A percentile compares a stretch with the other conserved stretches of the same genome.
Conservation (phyloP, 352 stramenopile genomes). For the Phytopythium chamaehyphon region DNA sequence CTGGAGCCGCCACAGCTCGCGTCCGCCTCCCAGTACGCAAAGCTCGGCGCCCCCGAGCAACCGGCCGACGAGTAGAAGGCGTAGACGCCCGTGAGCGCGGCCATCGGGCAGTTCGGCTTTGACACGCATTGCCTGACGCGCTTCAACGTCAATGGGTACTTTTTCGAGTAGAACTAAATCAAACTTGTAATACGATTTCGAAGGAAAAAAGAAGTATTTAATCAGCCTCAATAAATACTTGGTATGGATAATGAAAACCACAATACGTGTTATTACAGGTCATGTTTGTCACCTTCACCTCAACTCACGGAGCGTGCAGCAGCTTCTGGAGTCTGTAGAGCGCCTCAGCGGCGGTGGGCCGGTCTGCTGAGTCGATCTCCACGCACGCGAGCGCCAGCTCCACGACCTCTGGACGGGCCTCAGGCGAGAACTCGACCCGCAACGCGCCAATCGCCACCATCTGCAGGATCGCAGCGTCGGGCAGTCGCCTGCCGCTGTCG, state of each 20-base stretch:
- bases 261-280: too few species aligned
- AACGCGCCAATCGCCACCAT: conserved; percentile 28
- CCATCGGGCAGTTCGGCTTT: neutral
- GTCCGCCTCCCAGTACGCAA: too few species aligned
- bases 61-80: too few species aligned
- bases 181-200: too few species aligned
- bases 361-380: conserved; percentile 10
- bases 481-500: conserved; percentile 8
- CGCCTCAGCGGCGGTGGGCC: conserved; percentile 23
- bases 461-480: conserved; percentile 21
- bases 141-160: conserved; percentile 9
- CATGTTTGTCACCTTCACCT: too few species aligned
- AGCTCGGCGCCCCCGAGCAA: too few species aligned
- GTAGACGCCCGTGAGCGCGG: neutral
- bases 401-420: conserved; percentile 1
- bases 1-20: neutral
- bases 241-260: too few species aligned
- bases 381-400: conserved; percentile 11
- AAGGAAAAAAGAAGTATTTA: too few species aligned
- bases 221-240: too few species aligned
- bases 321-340: conserved; percentile 24
- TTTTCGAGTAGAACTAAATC: too few species aligned
- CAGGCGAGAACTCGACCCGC: conserved; percentile 26
- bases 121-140: neutral
- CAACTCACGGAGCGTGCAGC: conserved; percentile 18